A percentile compares a stretch with the other conserved stretches of the same genome.
Evolutionary conservation across 192 early-diverging fungal species (phyloP).

Genomic region (Chytriomyces confervae): DNA sequence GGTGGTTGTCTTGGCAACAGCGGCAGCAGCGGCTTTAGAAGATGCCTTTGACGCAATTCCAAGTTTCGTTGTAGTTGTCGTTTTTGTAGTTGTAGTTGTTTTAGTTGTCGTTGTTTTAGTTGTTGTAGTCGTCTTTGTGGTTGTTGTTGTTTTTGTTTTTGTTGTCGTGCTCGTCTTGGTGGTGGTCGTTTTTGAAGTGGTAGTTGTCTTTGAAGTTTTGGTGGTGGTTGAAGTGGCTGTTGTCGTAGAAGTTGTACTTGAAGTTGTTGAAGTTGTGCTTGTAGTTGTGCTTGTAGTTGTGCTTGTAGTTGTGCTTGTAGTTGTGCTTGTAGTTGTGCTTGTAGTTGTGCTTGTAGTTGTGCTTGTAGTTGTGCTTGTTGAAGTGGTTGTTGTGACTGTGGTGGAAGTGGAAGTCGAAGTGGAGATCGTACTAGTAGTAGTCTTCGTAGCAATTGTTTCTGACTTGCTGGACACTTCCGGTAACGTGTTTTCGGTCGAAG

Average conservation of each 20-base stretch:
- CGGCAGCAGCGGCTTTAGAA: background rate
- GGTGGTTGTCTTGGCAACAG: background rate
- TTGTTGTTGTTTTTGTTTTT: slow-evolving; percentile 6
- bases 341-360: background rate
- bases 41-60: background rate
- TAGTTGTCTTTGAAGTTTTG: background rate
- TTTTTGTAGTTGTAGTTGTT: background rate
- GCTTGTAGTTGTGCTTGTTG: background rate
- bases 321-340: background rate
- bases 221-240: background rate
- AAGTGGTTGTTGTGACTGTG: slow-evolving; percentile 5
- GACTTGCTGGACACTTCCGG: background rate
- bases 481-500: too few relatives aligned
- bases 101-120: background rate
- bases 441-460: background rate
- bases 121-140: slow-evolving; percentile 14
- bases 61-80: background rate
- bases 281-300: background rate
- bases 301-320: background rate
- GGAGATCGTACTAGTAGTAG: background rate
- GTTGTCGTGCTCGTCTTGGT: background rate
- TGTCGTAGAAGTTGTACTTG: background rate
- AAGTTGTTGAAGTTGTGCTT: background rate
- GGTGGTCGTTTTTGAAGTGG: slow-evolving; percentile 1
- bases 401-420: background rate